Percentiles rank a stretch among this genome's conserved stretches.
Conservation (phyloP, 2,329 filamentous ascomycete genomes). For the Neofusicoccum kwambonambiense region DNA sequence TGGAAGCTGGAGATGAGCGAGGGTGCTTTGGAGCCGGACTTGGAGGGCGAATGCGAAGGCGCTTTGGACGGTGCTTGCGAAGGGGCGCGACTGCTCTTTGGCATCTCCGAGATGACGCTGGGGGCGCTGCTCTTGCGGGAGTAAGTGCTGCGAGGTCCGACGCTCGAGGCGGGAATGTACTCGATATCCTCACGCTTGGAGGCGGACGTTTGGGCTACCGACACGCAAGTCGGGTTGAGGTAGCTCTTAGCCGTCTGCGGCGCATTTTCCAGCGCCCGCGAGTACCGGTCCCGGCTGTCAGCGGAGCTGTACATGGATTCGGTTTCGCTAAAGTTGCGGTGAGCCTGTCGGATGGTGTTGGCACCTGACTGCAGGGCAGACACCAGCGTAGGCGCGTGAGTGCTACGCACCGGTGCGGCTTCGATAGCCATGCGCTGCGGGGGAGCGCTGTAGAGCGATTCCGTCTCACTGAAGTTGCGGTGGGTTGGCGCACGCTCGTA, state of each 20-base stretch:
- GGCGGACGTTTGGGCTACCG: constrained; percentile 28
- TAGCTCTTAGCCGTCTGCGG: constrained; percentile 17
- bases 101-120: constrained; percentile 20
- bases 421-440: constrained; percentile 39
- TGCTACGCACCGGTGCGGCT: constrained; percentile 33
- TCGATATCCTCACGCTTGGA: constrained; percentile 30
- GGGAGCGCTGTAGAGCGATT: constrained; percentile 23
- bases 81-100: constrained; percentile 4
- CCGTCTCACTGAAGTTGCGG: constrained; percentile 38
- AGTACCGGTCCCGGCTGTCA: constrained; percentile 19
- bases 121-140: constrained; percentile 15
- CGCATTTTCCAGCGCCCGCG: constrained; percentile 14
- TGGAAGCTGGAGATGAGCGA: constrained; percentile 38
- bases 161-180: constrained; percentile 33
- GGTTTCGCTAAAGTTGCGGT: constrained; percentile 40
- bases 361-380: constrained; percentile 17
- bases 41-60: background rate
- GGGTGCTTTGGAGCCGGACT: background rate
- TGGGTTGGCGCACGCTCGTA: constrained; percentile 23
- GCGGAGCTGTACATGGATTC: constrained; percentile 25
- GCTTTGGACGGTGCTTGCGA: constrained; percentile 2
- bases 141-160: constrained; percentile 4
- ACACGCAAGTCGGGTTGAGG: constrained; percentile 30
- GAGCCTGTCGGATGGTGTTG: constrained; percentile 20
- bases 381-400: constrained; percentile 24